Conservation (phyloP, 331 rosid genomes). For the Rhamnella rubrinervis region DNA sequence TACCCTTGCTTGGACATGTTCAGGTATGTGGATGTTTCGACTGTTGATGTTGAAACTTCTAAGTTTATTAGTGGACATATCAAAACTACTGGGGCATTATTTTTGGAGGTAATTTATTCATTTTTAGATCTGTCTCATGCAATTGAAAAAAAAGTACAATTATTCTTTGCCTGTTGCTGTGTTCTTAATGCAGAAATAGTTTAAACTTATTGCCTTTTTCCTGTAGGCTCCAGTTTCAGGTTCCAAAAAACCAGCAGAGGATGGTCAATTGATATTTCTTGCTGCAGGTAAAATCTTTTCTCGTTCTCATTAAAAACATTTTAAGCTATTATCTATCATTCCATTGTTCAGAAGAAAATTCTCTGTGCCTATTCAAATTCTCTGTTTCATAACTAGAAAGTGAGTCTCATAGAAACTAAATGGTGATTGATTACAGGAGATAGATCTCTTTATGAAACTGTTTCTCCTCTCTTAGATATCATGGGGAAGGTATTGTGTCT, state of each 20-base stretch:
- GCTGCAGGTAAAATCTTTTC: constrained; percentile 63
- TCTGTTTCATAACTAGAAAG: constrained; percentile 10
- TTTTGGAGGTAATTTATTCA: constrained; percentile 68
- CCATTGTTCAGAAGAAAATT: constrained; percentile 3
- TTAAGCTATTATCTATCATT: neutral
- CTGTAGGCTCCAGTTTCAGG: constrained; percentile 97
- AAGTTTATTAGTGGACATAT: constrained; percentile 59
- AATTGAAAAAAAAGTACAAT: neutral
- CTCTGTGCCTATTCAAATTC: constrained; percentile 7
- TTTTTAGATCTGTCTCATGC: constrained; percentile 2
- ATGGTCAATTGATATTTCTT: constrained; percentile 93
- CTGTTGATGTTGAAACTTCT: constrained; percentile 85
- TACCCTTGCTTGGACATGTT: constrained; percentile 21
- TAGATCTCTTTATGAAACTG: constrained; percentile 66
- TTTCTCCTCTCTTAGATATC: constrained; percentile 67
- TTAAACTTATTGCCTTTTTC: constrained; percentile 16
- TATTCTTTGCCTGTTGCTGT: neutral
- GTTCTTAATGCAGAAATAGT: neutral
- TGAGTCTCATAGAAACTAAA: constrained; percentile 33
- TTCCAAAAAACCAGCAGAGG: constrained; percentile 96
- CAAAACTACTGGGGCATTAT: constrained; percentile 73
- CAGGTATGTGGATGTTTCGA: constrained; percentile 94
- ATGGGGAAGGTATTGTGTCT: constrained; percentile 83
- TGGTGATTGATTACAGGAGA: constrained; percentile 65
- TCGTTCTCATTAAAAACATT: neutral